Evolutionary conservation across 768 basidiomycete species (phyloP), one percentile per base, ranked within the genome.

Genomic region (Leccinum incarnatum): DNA sequence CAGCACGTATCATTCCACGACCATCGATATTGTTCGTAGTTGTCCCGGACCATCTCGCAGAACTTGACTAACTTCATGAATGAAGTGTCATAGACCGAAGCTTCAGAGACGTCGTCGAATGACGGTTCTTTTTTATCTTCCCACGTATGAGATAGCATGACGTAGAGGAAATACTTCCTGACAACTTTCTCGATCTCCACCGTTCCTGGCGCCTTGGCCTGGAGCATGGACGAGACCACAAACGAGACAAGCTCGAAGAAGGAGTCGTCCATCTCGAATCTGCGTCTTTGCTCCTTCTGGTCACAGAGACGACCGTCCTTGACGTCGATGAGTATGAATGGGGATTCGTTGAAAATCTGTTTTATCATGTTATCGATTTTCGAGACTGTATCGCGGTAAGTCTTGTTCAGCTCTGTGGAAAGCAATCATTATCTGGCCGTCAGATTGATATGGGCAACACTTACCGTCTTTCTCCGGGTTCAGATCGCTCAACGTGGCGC

Each of bases 241-340:
- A 11, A 45, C 9, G 42, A 45, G 42, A 45, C 42, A n/a, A 45
- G 11, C 19, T 45, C 10, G 19, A 10, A 45, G 11, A 45, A 45
- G 19, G 19, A 21, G 9, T 0, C 0, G 11, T 45, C 42, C 19
- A 10, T 14, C 19, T 45, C 0, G 12, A 45, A 45, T 45, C 42
- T 19, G 9, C 9, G 19, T 45, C 11, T 19, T 45, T 21, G 42
- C 9, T 45, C 42, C 19, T 11, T 19, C 19, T 45, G n/a, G 19
- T 45, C 42, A 21, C 21, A 23, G 14, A 60, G 58, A 29, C 8
- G 37, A 2, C 63, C 63, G 8, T 47, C 49, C 4, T 49, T 2
- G 19, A 60, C 55, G 5, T 63, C n/a, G 27, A 64, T 64, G 27
- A 62, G 48, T n/a, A 62, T 45, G 30, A 62, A 55, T 17, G 63